phyloP scores from a whole-genome alignment of 2,329 filamentous ascomycete species.

The Moelleriella libera region DNA sequence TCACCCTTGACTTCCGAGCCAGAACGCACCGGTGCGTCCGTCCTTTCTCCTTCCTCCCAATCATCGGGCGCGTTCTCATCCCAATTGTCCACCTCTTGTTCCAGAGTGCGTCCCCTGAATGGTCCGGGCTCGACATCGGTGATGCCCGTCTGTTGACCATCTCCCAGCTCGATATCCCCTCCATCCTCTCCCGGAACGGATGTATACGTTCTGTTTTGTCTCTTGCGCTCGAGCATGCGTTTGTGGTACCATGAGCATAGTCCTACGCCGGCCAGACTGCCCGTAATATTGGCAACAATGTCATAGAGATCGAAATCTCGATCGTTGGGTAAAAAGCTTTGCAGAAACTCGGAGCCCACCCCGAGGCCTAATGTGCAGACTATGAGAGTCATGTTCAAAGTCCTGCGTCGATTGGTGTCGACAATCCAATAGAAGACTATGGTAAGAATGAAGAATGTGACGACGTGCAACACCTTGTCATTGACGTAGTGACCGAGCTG shows the following conservation, averaged over 20 bases:
- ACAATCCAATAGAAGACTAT: slow-evolving; percentile 91
- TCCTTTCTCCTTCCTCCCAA: slow-evolving; percentile 39
- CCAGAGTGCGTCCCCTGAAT: slow-evolving; percentile 31
- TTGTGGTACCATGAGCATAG: slow-evolving; percentile 87
- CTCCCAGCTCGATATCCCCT: slow-evolving; percentile 65
- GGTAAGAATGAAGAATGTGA: slow-evolving; percentile 85
- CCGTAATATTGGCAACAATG: slow-evolving; percentile 75
- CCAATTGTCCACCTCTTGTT: slow-evolving; percentile 85
- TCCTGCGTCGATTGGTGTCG: slow-evolving; percentile 76
- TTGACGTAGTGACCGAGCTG: slow-evolving; percentile 49
- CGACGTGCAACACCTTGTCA: slow-evolving; percentile 78
- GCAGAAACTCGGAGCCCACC: slow-evolving; percentile 62
- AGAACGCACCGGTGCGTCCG: slow-evolving; percentile 7
- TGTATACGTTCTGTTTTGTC: slow-evolving; percentile 58
- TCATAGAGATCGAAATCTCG: slow-evolving; percentile 66
- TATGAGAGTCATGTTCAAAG: slow-evolving; percentile 68
- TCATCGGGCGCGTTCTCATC: slow-evolving; percentile 62
- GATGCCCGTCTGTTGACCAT: slow-evolving; percentile 55
- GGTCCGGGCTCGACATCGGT: slow-evolving; percentile 16
- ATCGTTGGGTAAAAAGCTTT: slow-evolving; percentile 60
- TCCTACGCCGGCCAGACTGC: slow-evolving; percentile 56
- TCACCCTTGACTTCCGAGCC: slow-evolving; percentile 8
- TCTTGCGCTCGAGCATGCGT: slow-evolving; percentile 82
- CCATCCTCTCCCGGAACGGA: slow-evolving; percentile 50
- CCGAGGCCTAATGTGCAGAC: slow-evolving; percentile 62